phyloP scores from a whole-genome alignment of 108 stramenopile genomes.

The Cyclotella choctawhatcheeana region DNA sequence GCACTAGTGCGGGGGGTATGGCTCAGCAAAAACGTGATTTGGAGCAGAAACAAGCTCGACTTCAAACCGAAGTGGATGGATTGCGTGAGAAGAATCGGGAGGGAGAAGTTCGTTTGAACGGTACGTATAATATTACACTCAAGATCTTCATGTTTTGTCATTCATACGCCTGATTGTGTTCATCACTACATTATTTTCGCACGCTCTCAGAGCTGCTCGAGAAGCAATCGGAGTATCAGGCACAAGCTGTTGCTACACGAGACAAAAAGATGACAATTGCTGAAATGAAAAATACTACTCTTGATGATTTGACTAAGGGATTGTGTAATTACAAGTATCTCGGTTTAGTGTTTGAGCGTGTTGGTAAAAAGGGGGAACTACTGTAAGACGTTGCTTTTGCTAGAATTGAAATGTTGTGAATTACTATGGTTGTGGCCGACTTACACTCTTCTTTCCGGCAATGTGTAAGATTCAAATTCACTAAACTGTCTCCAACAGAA shows the following conservation, averaged over 20 bases:
- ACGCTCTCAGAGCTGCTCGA: constrained; percentile 4
- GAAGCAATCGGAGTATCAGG: neutral
- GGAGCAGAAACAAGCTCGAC: neutral
- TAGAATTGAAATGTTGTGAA: too few relatives aligned
- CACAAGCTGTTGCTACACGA: neutral
- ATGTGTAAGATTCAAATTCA: constrained; percentile 27
- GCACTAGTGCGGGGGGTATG: neutral
- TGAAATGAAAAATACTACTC: constrained; percentile 12
- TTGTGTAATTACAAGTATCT: constrained; percentile 10
- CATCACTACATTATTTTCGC: neutral
- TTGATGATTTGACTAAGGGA: constrained; percentile 16
- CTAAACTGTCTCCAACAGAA: constrained; percentile 12
- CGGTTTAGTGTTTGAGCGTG: constrained; percentile 5
- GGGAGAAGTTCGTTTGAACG: neutral
- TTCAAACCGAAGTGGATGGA: neutral
- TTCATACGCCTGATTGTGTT: neutral
- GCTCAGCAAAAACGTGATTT: constrained; percentile 1
- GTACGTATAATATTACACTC: neutral
- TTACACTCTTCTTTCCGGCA: neutral
- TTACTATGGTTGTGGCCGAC: too few relatives aligned
- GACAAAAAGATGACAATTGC: neutral
- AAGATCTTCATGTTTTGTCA: neutral
- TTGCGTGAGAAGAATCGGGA: neutral
- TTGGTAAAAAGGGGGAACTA: constrained; percentile 5
- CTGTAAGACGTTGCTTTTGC: too few relatives aligned